These are phyloP conservation scores for Trichoderma aggressivum DNA, from an alignment of 2,329 filamentous ascomycete species.

Conservation along the genomic window DNA sequence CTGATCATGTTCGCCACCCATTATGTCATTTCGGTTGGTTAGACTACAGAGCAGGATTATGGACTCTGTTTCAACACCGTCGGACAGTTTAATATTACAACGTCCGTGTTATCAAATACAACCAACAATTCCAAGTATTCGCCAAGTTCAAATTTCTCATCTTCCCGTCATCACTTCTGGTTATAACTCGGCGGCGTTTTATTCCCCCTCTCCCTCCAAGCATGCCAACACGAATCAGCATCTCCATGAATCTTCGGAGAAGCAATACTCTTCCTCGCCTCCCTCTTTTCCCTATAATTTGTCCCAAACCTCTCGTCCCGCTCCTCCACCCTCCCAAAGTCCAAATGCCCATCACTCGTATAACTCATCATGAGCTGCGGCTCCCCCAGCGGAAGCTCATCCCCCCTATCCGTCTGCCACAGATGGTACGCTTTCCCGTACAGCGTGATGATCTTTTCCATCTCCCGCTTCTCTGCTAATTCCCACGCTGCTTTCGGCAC, in stretches of 20 bases:
- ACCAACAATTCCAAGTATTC: neutral
- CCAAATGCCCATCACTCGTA: conserved; percentile 47
- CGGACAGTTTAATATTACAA: neutral
- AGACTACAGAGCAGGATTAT: neutral
- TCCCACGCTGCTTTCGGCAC: conserved; percentile 67
- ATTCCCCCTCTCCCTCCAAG: neutral
- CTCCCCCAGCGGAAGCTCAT: conserved; percentile 52
- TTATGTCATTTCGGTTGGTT: neutral
- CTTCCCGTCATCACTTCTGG: neutral
- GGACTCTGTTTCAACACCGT: neutral
- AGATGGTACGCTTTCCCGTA: conserved; percentile 86
- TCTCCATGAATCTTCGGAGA: neutral
- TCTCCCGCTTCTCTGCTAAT: conserved; percentile 71
- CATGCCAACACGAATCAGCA: neutral
- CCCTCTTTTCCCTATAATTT: conserved; percentile 44
- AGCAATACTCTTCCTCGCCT: conserved; percentile 32
- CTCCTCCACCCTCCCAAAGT: conserved; percentile 44
- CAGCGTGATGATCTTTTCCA: conserved; percentile 69
- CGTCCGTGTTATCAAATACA: neutral
- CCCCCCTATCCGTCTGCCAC: conserved; percentile 78
- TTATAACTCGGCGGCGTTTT: neutral
- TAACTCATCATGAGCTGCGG: conserved; percentile 55
- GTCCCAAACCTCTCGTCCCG: conserved; percentile 46
- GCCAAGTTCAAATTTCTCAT: neutral
- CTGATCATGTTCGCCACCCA: neutral